Percentiles rank a stretch among this genome's conserved stretches.
These are phyloP conservation scores for Glomus cerebriforme DNA, from an alignment of 192 early-diverging fungal genomes.

Conservation along the genomic window DNA sequence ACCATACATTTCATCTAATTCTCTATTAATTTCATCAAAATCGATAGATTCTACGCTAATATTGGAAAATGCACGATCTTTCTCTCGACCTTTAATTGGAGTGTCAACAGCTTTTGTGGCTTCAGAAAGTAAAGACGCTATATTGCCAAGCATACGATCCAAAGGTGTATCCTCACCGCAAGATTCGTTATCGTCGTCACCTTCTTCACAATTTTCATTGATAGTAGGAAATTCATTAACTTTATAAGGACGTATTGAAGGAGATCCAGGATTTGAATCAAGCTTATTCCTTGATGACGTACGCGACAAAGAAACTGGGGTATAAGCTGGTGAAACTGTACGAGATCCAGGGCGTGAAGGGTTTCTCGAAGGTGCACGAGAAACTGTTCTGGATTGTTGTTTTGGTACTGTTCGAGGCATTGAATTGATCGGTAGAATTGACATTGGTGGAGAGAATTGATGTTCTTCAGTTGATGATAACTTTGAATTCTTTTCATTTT, in stretches of 20 bases:
- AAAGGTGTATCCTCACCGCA: slow-evolving; percentile 33
- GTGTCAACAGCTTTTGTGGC: slow-evolving; percentile 42
- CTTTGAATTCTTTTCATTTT: neutral
- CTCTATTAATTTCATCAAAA: neutral
- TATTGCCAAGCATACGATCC: slow-evolving; percentile 37
- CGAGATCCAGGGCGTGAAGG: slow-evolving; percentile 24
- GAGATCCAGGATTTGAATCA: slow-evolving; percentile 18
- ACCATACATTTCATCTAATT: slow-evolving; percentile 14
- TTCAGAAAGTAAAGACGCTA: slow-evolving; percentile 40
- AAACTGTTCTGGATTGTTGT: slow-evolving; percentile 31
- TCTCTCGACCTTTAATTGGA: slow-evolving; percentile 37
- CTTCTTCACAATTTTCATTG: slow-evolving; percentile 10
- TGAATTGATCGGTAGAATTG: neutral
- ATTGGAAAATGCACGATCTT: slow-evolving; percentile 18
- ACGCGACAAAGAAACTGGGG: slow-evolving; percentile 20
- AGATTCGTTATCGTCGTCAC: slow-evolving; percentile 16
- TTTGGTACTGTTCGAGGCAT: slow-evolving; percentile 34
- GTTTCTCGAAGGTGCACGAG: slow-evolving; percentile 11
- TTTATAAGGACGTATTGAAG: slow-evolving; percentile 26
- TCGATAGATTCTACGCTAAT: neutral
- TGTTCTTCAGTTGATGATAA: neutral
- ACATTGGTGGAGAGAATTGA: neutral
- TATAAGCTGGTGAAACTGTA: slow-evolving; percentile 30
- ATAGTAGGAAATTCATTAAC: slow-evolving; percentile 36
- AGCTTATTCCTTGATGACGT: neutral